Percentiles rank a stretch among this genome's conserved stretches.
These are phyloP conservation scores for Acanthamoeba castellanii DNA, from an alignment of 208 protist genomes.

Conservation along the genomic window DNA sequence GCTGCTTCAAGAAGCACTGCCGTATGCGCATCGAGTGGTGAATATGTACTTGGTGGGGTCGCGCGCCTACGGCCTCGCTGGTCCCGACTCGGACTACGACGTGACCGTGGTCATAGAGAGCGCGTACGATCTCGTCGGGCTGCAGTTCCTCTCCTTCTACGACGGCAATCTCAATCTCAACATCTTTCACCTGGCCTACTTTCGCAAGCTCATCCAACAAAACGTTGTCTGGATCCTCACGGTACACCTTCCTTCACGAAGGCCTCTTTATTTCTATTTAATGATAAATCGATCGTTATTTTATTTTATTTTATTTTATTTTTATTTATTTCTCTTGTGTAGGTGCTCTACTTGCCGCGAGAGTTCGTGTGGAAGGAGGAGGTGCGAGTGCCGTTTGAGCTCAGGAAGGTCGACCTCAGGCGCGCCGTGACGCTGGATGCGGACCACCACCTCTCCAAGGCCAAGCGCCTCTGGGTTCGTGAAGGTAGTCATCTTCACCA, in stretches of 20 bases:
- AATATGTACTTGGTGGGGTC: conserved; percentile 60
- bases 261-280: neutral
- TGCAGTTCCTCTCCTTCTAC: neutral
- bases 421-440: conserved; percentile 28
- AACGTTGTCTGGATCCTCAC: conserved; percentile 32
- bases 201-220: neutral
- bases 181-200: conserved; percentile 43
- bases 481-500: neutral
- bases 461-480: conserved; percentile 50
- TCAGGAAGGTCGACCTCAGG: conserved; percentile 21
- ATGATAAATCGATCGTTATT: neutral
- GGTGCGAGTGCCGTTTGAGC: neutral
- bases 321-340: neutral
- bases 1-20: neutral
- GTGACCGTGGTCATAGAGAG: neutral
- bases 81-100: conserved; percentile 43
- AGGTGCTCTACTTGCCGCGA: conserved; percentile 18
- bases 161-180: conserved; percentile 53
- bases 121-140: neutral
- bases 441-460: conserved; percentile 49
- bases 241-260: neutral
- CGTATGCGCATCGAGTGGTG: neutral
- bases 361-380: conserved; percentile 62
- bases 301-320: neutral
- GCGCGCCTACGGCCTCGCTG: conserved; percentile 15